A percentile compares a stretch with the other conserved stretches of the same genome.
These are phyloP conservation scores for Fraxinus baroniana DNA, from an alignment of 305 asterid genomes.

Conservation along the genomic window DNA sequence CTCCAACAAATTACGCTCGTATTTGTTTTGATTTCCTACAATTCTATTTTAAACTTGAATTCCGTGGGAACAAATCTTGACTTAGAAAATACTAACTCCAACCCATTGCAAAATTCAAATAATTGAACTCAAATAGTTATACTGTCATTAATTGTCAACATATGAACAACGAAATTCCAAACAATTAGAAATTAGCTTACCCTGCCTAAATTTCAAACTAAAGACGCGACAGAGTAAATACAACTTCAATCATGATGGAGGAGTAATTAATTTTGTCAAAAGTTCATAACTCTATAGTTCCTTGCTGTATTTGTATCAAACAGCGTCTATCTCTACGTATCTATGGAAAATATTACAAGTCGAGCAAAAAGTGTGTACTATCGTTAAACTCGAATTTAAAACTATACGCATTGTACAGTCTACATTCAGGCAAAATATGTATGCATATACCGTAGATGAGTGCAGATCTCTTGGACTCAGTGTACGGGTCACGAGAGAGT, in stretches of 20 bases:
- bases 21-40: background rate
- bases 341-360: background rate
- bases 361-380: constrained; percentile 12
- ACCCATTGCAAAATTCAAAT: background rate
- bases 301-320: background rate
- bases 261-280: background rate
- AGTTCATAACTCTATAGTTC: background rate
- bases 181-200: background rate
- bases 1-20: background rate
- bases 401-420: background rate
- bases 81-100: background rate
- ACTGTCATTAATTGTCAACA: background rate
- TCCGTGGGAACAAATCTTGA: background rate
- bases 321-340: background rate
- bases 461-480: constrained; percentile 64
- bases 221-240: background rate
- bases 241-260: background rate
- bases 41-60: background rate
- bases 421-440: background rate
- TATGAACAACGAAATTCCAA: background rate
- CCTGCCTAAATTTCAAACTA: background rate
- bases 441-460: constrained; percentile 50
- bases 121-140: background rate
- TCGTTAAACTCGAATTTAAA: background rate
- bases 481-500: constrained; percentile 31